Percentiles rank a stretch among this genome's conserved stretches.
phyloP scores from a whole-genome alignment of 345 rosid species.

The Triadica sebifera region DNA sequence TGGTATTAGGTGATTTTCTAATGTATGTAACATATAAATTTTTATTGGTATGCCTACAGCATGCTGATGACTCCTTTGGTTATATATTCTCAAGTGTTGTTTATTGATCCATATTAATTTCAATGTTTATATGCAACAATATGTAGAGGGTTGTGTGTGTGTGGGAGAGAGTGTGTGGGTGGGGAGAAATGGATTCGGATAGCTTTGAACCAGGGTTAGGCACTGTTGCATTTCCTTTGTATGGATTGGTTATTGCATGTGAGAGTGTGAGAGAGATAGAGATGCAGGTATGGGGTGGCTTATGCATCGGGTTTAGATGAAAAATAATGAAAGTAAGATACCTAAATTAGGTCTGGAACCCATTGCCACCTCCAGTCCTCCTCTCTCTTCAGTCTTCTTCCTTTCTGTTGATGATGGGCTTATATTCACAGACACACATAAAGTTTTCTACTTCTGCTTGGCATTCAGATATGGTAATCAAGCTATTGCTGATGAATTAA shows the following conservation, averaged over 20 bases:
- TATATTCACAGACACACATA: background rate
- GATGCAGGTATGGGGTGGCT: background rate
- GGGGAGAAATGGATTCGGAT: background rate
- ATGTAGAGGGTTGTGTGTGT: too few relatives aligned
- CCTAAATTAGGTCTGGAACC: background rate
- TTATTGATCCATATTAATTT: background rate
- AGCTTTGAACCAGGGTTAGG: background rate
- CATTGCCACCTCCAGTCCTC: background rate
- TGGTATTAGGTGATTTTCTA: slow-evolving; percentile 63
- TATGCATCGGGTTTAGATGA: background rate
- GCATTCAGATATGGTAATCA: slow-evolving; percentile 74
- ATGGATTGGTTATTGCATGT: background rate
- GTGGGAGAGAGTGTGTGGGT: background rate
- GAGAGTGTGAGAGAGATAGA: background rate
- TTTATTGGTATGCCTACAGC: background rate
- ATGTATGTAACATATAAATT: background rate
- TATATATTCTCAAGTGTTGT: background rate
- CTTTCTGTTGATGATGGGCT: background rate
- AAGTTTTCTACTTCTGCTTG: slow-evolving; percentile 5
- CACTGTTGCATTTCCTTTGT: background rate
- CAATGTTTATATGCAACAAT: background rate
- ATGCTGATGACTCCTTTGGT: background rate
- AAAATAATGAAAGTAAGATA: too few relatives aligned
- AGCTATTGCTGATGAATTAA: slow-evolving; percentile 67
- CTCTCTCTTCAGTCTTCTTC: background rate